Percentiles rank a stretch among this genome's conserved stretches.
These are phyloP conservation scores for Russula sp. DNA, from an alignment of 768 basidiomycete genomes.

Conservation along the genomic window DNA sequence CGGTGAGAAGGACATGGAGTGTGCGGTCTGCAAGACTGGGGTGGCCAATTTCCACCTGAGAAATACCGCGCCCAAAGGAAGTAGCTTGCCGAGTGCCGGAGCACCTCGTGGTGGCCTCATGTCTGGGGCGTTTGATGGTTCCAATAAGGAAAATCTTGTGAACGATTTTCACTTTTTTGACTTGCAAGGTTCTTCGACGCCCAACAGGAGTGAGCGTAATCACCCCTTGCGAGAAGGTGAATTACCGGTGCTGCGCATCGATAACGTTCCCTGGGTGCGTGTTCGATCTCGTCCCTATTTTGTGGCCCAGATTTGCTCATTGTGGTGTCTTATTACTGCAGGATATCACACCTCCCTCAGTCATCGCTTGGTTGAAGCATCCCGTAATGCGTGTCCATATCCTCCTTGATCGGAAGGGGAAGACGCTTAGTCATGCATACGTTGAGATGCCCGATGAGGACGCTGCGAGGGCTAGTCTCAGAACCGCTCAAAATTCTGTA, in stretches of 20 bases:
- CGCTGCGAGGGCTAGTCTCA: slow-evolving; percentile 62
- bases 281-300: slow-evolving; percentile 3
- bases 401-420: slow-evolving; percentile 75
- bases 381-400: slow-evolving; percentile 72
- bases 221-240: slow-evolving; percentile 34
- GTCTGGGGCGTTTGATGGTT: slow-evolving; percentile 28
- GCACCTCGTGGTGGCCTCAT: slow-evolving; percentile 30
- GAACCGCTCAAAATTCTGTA: slow-evolving; percentile 57
- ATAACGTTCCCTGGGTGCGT: slow-evolving; percentile 86
- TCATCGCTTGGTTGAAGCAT: slow-evolving; percentile 65
- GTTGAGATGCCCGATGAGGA: slow-evolving; percentile 65
- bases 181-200: slow-evolving; percentile 37
- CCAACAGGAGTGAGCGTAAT: slow-evolving; percentile 33
- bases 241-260: slow-evolving; percentile 70
- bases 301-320: slow-evolving; percentile 9
- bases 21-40: slow-evolving; percentile 69
- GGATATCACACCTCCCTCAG: slow-evolving; percentile 82
- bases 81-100: slow-evolving; percentile 22
- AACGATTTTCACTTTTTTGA: slow-evolving; percentile 33
- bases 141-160: slow-evolving; percentile 33
- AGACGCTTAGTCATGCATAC: slow-evolving; percentile 82
- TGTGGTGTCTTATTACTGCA: slow-evolving; percentile 34
- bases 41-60: slow-evolving; percentile 58
- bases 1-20: slow-evolving; percentile 85
- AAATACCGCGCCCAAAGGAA: slow-evolving; percentile 34